Evolutionary conservation across 371 early-diverging fungal species (phyloP), one percentile per base, ranked within the genome.

Genomic region (Syncephalastrum racemosum): DNA sequence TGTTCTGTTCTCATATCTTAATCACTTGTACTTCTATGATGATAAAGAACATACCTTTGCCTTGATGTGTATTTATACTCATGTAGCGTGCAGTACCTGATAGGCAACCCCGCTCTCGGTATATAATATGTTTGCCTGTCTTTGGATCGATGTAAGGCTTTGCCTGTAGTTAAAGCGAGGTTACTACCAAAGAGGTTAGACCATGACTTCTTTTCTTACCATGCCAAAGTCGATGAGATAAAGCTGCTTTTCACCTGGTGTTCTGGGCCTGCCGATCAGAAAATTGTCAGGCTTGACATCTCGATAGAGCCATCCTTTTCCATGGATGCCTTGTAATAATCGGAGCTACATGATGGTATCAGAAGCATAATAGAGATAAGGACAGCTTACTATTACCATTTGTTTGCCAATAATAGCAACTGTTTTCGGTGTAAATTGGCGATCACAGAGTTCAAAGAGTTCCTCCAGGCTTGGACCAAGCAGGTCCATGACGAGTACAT

Each of bases 51-150:
- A 60, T 77, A 91, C 91, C 91, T 46, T 86, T 80, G 39, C 99
- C 99, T 56, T 92, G 73, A 70, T 99, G 99, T n/a, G 99, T 97
- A 75, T 97, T 93, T 62, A 99, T 87, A 70, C 93, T 93, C 48
- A 98, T 98, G 71, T 99, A 99, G 60, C 99, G 82, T 42, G 99
- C 99, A 16, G 99, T 99, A 15, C 99, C 99, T 16, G 98, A 98
- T 58, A 99, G 75, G 69, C 94, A 93, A 77, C 98, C 98, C 67
- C 95, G 91, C 70, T 92, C 93, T 65, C 88, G 86, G 74, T 90
- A 94, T n/a, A 96, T 91, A 60, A 97, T 96, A 77, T 99, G 99
- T 62, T 89, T 73, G 62, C 92, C 90, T 31, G 97, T 96, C 62
- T 88, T 90, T 41, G 96, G 92, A 70, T 97, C 95, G 53, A 93